Evolutionary conservation across 768 basidiomycete species (phyloP).

Genomic region (Leccinum barrowsii): DNA sequence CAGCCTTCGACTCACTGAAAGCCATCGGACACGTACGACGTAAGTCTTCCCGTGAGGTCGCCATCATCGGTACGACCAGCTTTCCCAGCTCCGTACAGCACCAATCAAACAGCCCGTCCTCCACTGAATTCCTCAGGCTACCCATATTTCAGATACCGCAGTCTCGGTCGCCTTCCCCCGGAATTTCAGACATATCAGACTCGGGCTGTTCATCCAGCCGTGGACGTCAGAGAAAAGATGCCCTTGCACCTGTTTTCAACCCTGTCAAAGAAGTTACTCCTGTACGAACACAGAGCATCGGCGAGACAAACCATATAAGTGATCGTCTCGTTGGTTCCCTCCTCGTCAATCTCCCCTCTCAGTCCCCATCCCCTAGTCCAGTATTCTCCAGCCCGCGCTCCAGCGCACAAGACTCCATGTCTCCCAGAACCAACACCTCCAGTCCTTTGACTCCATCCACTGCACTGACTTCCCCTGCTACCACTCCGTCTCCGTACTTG

Average conservation of each 20-base stretch:
- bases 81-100: slow-evolving; percentile 26
- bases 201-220: slow-evolving; percentile 27
- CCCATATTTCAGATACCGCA: slow-evolving; percentile 37
- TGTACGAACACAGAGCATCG: slow-evolving; percentile 58
- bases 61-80: slow-evolving; percentile 47
- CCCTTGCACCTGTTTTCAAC: slow-evolving; percentile 30
- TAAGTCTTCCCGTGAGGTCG: slow-evolving; percentile 47
- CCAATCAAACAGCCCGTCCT: slow-evolving; percentile 28
- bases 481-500: slow-evolving; percentile 41
- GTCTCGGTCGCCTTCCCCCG: slow-evolving; percentile 32
- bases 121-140: slow-evolving; percentile 32
- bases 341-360: slow-evolving; percentile 45
- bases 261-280: slow-evolving; percentile 29
- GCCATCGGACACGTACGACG: slow-evolving; percentile 37
- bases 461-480: slow-evolving; percentile 27
- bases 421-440: slow-evolving; percentile 21
- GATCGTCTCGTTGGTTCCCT: slow-evolving; percentile 63
- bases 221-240: slow-evolving; percentile 33
- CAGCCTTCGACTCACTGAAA: slow-evolving; percentile 44
- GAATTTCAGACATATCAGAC: slow-evolving; percentile 30
- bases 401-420: slow-evolving; percentile 28
- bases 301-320: slow-evolving; percentile 56
- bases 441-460: slow-evolving; percentile 27
- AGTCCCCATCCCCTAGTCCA: slow-evolving; percentile 29
- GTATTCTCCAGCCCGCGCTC: slow-evolving; percentile 25